phyloP scores from a whole-genome alignment of 1,139 yeast species.

The Sugiyamaella pinicola region DNA sequence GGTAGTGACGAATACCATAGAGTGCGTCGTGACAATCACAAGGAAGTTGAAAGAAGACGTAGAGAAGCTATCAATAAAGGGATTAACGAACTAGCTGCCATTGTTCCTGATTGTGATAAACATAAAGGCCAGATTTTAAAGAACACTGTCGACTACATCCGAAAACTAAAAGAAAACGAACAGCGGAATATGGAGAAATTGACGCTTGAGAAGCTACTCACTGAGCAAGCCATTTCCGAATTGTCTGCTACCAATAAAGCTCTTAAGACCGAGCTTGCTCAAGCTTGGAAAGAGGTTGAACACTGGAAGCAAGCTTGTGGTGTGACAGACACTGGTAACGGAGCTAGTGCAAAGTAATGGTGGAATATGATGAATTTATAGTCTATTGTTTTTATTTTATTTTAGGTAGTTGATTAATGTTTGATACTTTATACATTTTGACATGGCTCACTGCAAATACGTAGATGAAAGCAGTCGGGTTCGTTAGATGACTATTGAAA shows the following conservation, averaged over 20 bases:
- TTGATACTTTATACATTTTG: too few species aligned
- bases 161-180: conserved; percentile 85
- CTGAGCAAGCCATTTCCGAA: conserved; percentile 89
- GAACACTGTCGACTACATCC: conserved; percentile 86
- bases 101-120: conserved; percentile 86
- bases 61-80: conserved; percentile 91
- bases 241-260: conserved; percentile 76
- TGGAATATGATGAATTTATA: too few species aligned
- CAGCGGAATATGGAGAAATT: conserved; percentile 87
- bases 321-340: background rate
- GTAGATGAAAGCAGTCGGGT: too few species aligned
- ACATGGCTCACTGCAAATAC: too few species aligned
- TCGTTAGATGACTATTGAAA: too few species aligned
- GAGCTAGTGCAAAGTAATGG: background rate
- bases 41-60: conserved; percentile 96
- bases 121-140: conserved; percentile 89
- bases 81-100: conserved; percentile 76
- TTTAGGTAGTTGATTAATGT: too few species aligned
- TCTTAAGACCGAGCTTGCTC: conserved; percentile 75
- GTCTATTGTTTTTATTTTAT: too few species aligned
- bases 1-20: conserved; percentile 85
- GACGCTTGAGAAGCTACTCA: conserved; percentile 86
- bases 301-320: conserved; percentile 61
- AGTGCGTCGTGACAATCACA: conserved; percentile 85
- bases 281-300: conserved; percentile 92